Conservation (phyloP, 805 yeast species). For the Yarrowia hollandica region DNA sequence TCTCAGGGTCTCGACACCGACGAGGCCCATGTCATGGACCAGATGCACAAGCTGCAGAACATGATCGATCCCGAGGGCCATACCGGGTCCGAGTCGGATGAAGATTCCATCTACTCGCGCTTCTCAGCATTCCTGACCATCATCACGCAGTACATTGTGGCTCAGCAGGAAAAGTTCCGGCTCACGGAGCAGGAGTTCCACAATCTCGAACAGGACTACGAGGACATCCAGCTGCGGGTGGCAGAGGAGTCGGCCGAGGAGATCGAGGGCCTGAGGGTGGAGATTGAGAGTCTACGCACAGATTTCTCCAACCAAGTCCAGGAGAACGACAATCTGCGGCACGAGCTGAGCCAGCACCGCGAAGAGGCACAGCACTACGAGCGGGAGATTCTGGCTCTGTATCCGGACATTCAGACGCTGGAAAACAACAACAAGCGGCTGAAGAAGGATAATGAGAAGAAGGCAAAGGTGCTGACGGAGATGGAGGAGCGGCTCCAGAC, state of each 20-base stretch:
- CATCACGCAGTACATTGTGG: conserved; percentile 11
- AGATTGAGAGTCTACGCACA: not conserved
- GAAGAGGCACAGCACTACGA: conserved; percentile 18
- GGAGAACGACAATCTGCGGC: conserved; percentile 4
- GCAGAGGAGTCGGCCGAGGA: conserved; percentile 14
- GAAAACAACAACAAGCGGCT: conserved; percentile 21
- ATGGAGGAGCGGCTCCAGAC: conserved; percentile 2
- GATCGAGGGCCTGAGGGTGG: not conserved
- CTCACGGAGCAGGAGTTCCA: conserved; percentile 18
- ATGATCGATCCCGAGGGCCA: conserved; percentile 10
- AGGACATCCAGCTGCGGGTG: not conserved
- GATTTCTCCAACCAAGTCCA: conserved; percentile 2
- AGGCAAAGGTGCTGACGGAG: not conserved
- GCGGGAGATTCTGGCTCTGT: conserved; percentile 14
- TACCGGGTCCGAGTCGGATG: not conserved
- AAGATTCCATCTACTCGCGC: conserved; percentile 7
- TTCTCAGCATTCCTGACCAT: conserved; percentile 3
- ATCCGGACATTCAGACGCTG: conserved; percentile 10
- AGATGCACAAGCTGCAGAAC: conserved; percentile 14
- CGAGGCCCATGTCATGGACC: conserved; percentile 20
- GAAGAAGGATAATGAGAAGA: conserved; percentile 11
- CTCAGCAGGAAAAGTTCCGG: conserved; percentile 14
- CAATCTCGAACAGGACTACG: conserved; percentile 24
- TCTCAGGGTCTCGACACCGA: conserved; percentile 8
- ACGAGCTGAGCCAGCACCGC: conserved; percentile 6